These are phyloP conservation scores for Cryphonectria parasitica DNA, from an alignment of 2,329 filamentous ascomycete species.

Conservation along the genomic window DNA sequence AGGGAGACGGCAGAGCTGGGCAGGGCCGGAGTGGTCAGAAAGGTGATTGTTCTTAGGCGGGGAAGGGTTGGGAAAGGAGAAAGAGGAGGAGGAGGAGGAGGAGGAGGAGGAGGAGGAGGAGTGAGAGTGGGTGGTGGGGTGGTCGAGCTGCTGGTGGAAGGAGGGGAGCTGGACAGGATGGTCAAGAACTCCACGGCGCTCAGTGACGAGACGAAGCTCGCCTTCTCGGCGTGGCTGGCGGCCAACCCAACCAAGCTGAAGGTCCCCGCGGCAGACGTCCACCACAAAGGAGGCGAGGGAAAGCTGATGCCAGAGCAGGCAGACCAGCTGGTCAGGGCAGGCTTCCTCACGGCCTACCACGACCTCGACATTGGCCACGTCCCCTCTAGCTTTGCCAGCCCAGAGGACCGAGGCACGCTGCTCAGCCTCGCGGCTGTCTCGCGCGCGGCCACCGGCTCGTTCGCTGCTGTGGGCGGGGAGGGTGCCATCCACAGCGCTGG, in stretches of 20 bases:
- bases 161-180: slow-evolving; percentile 57
- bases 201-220: slow-evolving; percentile 48
- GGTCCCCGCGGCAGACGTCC: slow-evolving; percentile 31
- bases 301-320: slow-evolving; percentile 50
- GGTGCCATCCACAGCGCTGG: slow-evolving; percentile 67
- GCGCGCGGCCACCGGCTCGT: slow-evolving; percentile 67
- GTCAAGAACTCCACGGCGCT: slow-evolving; percentile 43
- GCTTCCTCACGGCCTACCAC: slow-evolving; percentile 64
- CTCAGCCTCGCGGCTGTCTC: slow-evolving; percentile 66
- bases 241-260: slow-evolving; percentile 50
- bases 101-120: neutral
- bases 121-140: slow-evolving; percentile 51
- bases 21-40: slow-evolving; percentile 59
- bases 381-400: slow-evolving; percentile 48
- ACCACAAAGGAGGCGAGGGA: neutral
- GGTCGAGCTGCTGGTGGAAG: slow-evolving; percentile 68
- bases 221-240: slow-evolving; percentile 56
- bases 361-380: slow-evolving; percentile 41
- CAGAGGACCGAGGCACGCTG: slow-evolving; percentile 59
- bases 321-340: slow-evolving; percentile 64
- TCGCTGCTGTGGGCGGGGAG: slow-evolving; percentile 71
- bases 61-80: slow-evolving; percentile 39
- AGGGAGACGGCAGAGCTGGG: slow-evolving; percentile 67
- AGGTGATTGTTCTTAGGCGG: slow-evolving; percentile 66
- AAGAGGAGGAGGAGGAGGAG: neutral